Evolutionary conservation across 192 early-diverging fungal species (phyloP).

Genomic region (Coemansia sp.): DNA sequence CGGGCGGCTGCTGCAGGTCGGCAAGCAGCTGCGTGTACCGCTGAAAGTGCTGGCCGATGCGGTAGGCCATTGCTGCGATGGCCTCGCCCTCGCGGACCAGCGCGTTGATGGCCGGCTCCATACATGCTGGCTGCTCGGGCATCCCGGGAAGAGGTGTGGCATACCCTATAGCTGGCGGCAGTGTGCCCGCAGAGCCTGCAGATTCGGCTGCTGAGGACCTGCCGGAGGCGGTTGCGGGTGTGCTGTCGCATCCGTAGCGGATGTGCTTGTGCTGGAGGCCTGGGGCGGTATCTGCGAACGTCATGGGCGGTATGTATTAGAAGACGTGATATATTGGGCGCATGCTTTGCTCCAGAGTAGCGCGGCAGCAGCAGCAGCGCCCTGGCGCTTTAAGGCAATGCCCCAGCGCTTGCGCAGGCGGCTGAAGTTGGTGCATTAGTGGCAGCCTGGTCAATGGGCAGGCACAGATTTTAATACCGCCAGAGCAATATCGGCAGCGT

Average conservation of each 20-base stretch:
- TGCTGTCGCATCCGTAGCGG: neutral
- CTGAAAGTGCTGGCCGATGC: constrained; percentile 17
- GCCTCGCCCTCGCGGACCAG: constrained; percentile 19
- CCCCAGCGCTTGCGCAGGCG: neutral
- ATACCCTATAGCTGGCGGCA: neutral
- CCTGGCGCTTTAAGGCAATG: neutral
- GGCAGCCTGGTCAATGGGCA: constrained; percentile 7
- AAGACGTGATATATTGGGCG: neutral
- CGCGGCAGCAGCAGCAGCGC: neutral
- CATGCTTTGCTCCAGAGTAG: neutral
- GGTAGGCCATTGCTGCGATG: constrained; percentile 7
- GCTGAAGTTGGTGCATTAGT: neutral
- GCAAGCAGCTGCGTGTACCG: constrained; percentile 23
- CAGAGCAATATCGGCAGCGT: constrained; percentile 3
- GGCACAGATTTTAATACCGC: constrained; percentile 1
- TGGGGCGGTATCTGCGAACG: neutral
- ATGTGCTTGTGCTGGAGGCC: neutral
- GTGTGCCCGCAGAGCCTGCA: neutral
- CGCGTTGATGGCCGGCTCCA: constrained; percentile 1
- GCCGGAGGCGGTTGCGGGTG: neutral
- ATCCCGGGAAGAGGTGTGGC: neutral
- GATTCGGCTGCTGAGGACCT: neutral
- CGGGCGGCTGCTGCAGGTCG: neutral
- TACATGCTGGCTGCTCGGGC: neutral
- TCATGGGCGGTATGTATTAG: neutral